Base-by-base conservation (phyloP, 176 grass and related monocot genomes). In the Oryza glumipatula region DNA sequence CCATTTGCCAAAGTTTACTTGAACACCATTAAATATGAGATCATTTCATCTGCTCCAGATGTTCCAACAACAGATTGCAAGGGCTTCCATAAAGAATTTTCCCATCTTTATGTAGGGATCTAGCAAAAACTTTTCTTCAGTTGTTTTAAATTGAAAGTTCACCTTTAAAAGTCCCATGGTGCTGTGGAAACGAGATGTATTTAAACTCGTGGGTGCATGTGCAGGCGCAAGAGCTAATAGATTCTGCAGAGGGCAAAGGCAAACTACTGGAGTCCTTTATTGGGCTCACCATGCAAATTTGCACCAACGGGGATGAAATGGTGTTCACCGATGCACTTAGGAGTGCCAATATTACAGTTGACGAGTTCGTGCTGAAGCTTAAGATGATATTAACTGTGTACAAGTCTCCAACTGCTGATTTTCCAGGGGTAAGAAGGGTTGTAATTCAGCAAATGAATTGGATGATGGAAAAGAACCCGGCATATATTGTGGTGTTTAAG, bases 321-420 rank as follows among this genome's bases (percentile, higher is more conserved):
- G 4, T 17, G 0, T 73, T 73, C 71, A n/a, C 21, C 11, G 21
- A 73, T 4, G 16, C 38, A 5, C 38, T 72, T 0, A 35, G 30
- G 36, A 71, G 0, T 19, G 19, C 71, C 43, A n/a, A 45, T 45
- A n/a, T 73, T 73, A 73, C 21, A 12, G 11, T 47, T 21, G 71
- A 73, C 23, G 6, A 6, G 41, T 73, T 73, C 39, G 71, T 16
- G n/a, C 36, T 48, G 71, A 73, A 15, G 71, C 71, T 73, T 49
- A 73, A 24, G 43, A 73, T 47, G 71, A 24, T 73, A 73, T 24
- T 73, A 14, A 41, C 44, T 12, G 1, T 46, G 4, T 73, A 73
- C 21, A 73, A 73, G n/a, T 73, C 17, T 8, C 71, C 41, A 73
- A 16, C 71, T 24, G 7, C 71, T 15, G n/a, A 49, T 49, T 45